Evolutionary conservation across 495 filamentous ascomycete genomes (phyloP).

Genomic region (Ramalina intermedia): DNA sequence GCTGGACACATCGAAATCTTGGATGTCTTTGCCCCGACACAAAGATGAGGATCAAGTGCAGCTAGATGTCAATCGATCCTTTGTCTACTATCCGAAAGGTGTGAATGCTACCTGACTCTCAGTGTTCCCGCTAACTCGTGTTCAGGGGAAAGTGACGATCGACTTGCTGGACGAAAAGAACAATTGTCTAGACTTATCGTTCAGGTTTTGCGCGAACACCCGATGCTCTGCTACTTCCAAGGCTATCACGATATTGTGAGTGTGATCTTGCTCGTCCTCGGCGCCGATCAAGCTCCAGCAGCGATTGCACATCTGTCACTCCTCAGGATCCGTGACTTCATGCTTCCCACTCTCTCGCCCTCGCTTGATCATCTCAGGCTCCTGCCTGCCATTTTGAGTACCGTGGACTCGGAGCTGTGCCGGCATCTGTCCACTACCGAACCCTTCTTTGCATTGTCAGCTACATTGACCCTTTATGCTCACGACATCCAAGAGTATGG

Average conservation of each 20-base stretch:
- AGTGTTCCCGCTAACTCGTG: conserved; percentile 11
- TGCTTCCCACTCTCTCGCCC: conserved; percentile 79
- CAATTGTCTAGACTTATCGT: conserved; percentile 65
- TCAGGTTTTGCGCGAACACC: conserved; percentile 61
- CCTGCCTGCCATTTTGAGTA: conserved; percentile 63
- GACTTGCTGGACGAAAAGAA: conserved; percentile 48
- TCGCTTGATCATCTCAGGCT: conserved; percentile 71
- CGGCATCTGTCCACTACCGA: conserved; percentile 60
- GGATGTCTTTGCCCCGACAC: conserved; percentile 48
- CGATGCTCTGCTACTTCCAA: conserved; percentile 90
- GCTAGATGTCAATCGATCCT: conserved; percentile 87
- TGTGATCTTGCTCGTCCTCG: conserved; percentile 80
- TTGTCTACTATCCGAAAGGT: conserved; percentile 90
- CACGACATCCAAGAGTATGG: conserved; percentile 87
- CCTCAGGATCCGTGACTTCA: conserved; percentile 87
- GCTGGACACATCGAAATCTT: conserved; percentile 21
- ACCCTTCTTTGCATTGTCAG: conserved; percentile 83
- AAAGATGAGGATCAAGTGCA: conserved; percentile 78
- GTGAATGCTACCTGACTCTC: conserved; percentile 9
- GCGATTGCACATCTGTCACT: conserved; percentile 69
- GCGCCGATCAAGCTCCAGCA: conserved; percentile 32
- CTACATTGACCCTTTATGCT: conserved; percentile 86
- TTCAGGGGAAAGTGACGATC: conserved; percentile 31
- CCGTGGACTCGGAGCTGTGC: conserved; percentile 50
- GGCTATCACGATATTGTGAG: conserved; percentile 98